These are phyloP conservation scores for Spizellomyces punctatus DNA, from an alignment of 192 early-diverging fungal genomes.

Conservation along the genomic window DNA sequence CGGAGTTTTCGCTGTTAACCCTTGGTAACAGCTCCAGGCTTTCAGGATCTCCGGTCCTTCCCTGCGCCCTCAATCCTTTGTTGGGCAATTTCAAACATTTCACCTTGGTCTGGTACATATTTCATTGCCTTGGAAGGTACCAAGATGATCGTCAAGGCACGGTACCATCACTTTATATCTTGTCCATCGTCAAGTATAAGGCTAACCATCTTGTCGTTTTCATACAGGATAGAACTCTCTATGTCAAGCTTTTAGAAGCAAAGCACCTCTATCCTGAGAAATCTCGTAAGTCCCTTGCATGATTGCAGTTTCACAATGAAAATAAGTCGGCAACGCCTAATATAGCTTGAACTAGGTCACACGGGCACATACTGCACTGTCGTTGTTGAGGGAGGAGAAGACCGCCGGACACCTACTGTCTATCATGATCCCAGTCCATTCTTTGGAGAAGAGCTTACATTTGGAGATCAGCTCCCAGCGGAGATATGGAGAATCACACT, in stretches of 20 bases:
- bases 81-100: too few species aligned
- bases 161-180: too few species aligned
- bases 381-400: conserved; percentile 26
- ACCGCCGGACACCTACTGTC: conserved; percentile 28
- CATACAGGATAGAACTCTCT: conserved; percentile 11
- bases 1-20: too few species aligned
- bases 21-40: not conserved
- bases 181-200: too few species aligned
- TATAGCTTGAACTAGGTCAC: not conserved
- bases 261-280: conserved; percentile 26
- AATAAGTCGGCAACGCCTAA: not conserved
- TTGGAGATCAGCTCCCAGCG: conserved; percentile 26
- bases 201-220: not conserved
- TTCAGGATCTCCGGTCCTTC: too few species aligned
- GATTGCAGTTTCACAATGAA: not conserved
- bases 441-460: conserved; percentile 31
- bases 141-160: too few species aligned
- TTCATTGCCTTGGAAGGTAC: too few species aligned
- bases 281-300: conserved; percentile 16
- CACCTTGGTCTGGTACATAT: too few species aligned
- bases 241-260: conserved; percentile 28
- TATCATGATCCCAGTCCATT: conserved; percentile 19
- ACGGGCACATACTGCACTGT: conserved; percentile 22
- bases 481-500: conserved; percentile 15
- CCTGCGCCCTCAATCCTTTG: too few species aligned